A percentile compares a stretch with the other conserved stretches of the same genome.
Conservation (phyloP, 305 asterid species). For the Fraxinus albicans region DNA sequence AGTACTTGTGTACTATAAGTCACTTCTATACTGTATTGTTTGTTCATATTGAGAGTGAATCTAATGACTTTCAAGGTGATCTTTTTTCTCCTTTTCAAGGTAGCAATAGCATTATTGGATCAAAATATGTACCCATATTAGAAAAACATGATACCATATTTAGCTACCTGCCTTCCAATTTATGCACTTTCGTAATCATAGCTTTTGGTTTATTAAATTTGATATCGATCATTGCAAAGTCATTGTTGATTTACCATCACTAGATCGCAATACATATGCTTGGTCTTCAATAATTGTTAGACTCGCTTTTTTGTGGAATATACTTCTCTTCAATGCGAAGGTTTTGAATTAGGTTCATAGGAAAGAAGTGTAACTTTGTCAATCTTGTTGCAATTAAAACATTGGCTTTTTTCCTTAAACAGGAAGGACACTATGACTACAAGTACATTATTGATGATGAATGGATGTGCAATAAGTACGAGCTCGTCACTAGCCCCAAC, state of each 20-base stretch:
- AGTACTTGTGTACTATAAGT: not conserved
- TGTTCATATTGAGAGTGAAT: not conserved
- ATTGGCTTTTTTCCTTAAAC: conserved; percentile 15
- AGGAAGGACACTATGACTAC: conserved; percentile 95
- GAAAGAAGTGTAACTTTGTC: not conserved
- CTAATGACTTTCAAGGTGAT: not conserved
- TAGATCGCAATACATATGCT: not conserved
- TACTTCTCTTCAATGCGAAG: not conserved
- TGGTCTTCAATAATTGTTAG: not conserved
- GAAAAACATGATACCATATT: not conserved
- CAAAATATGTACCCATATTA: not conserved
- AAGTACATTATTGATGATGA: conserved; percentile 86
- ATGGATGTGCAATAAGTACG: conserved; percentile 63
- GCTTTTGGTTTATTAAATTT: not conserved
- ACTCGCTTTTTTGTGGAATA: not conserved
- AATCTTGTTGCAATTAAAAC: not conserved
- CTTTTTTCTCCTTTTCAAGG: not conserved
- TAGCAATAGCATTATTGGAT: not conserved
- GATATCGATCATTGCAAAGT: not conserved
- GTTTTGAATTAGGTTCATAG: conserved; percentile 8
- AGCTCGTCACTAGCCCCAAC: conserved; percentile 60
- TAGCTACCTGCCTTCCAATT: not conserved
- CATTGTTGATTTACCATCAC: not conserved
- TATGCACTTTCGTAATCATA: not conserved
- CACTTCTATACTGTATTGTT: not conserved